A percentile compares a stretch with the other conserved stretches of the same genome.
Conservation (phyloP, 306 rosid species). For the Fragaria nilgerrensis region DNA sequence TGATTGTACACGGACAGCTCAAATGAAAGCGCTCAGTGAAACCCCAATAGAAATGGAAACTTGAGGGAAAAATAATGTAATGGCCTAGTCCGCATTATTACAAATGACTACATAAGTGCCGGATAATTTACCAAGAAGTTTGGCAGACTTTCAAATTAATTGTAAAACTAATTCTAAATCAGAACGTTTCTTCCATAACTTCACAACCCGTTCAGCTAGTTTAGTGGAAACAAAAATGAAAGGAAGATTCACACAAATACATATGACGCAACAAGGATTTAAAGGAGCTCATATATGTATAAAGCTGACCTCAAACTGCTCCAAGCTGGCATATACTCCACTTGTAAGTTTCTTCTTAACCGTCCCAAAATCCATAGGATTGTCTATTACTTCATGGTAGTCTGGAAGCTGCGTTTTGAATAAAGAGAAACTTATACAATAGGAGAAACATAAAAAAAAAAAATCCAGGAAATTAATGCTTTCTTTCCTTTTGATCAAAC, state of each 20-base stretch:
- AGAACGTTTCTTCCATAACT: not conserved
- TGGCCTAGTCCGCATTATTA: not conserved
- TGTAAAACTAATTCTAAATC: conserved; percentile 4
- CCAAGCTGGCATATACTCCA: conserved; percentile 51
- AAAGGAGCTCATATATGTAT: conserved; percentile 2
- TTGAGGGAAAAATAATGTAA: not conserved
- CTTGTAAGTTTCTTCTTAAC: conserved; percentile 51
- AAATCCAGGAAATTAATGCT: conserved; percentile 9
- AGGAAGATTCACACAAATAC: not conserved
- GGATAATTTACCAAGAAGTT: not conserved
- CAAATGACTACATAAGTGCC: not conserved
- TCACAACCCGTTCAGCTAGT: not conserved
- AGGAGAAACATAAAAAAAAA: not conserved
- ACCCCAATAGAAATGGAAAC: not conserved
- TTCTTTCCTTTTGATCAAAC: too few species aligned
- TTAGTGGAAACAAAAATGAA: not conserved
- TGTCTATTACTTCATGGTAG: conserved; percentile 55
- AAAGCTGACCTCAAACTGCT: conserved; percentile 59
- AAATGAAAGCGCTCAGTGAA: not conserved
- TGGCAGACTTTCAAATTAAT: not conserved
- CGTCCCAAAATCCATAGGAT: conserved; percentile 71
- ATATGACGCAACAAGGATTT: not conserved
- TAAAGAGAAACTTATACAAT: not conserved
- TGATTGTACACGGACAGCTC: not conserved
- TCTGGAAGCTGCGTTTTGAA: conserved; percentile 59